phyloP scores from a whole-genome alignment of 164 flowering plant species.

The Berberis vulgaris region DNA sequence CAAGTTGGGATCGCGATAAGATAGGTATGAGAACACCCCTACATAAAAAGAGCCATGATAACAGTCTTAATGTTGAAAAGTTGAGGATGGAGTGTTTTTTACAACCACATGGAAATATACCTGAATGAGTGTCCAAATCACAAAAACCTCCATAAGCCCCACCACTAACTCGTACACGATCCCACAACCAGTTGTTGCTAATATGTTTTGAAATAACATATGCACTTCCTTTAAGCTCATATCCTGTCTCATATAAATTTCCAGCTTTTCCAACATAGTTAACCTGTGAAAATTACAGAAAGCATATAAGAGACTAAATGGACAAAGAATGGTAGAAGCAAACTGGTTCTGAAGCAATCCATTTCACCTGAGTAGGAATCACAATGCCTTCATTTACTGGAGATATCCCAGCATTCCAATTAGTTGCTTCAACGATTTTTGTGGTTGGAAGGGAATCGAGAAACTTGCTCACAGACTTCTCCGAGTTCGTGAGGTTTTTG shows the following conservation, averaged over 20 bases:
- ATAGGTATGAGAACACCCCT: conserved; percentile 92
- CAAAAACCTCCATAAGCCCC: too few species aligned
- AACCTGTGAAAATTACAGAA: too few species aligned
- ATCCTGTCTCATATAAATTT: too few species aligned
- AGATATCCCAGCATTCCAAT: conserved; percentile 60
- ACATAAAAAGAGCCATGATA: conserved; percentile 7
- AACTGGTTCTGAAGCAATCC: neutral
- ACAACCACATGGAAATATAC: conserved; percentile 20
- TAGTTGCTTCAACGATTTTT: conserved; percentile 17
- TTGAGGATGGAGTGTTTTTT: too few species aligned
- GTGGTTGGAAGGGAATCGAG: conserved; percentile 77
- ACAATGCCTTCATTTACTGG: conserved; percentile 22
- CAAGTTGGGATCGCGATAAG: conserved; percentile 96
- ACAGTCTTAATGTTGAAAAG: neutral
- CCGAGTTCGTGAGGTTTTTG: conserved; percentile 55
- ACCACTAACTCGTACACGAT: too few species aligned
- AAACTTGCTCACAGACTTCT: conserved; percentile 67
- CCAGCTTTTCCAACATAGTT: conserved; percentile 15
- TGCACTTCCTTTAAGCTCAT: too few species aligned
- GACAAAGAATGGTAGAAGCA: neutral
- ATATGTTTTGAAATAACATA: too few species aligned
- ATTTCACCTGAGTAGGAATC: conserved; percentile 41
- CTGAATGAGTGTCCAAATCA: conserved; percentile 70
- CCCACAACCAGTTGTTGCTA: too few species aligned
- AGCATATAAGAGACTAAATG: neutral